Evolutionary conservation across 768 basidiomycete genomes (phyloP), one percentile per base, ranked within the genome.

Genomic region (Panellus pusillus): DNA sequence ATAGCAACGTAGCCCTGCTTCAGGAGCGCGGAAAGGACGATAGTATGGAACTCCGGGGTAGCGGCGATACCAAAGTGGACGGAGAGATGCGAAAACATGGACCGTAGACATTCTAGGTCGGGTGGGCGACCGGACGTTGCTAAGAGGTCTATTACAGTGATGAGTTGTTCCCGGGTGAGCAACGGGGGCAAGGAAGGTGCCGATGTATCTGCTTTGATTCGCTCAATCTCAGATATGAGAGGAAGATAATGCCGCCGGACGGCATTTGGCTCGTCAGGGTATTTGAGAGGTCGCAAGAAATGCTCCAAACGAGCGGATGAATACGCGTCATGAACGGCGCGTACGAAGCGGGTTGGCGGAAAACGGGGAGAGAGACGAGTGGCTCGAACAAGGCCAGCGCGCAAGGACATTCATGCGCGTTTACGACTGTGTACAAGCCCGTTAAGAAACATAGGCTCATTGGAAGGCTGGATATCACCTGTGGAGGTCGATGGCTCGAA

Each of bases 361-460:
- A 45, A 31, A 37, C 50, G 55, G 18, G 39, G 50, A 12, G 51
- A 65, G 50, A 61, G 61, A 60, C 60, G 65, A 54, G 68, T 61
- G 50, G 72, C 65, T 65, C 72, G 74, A 58, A 70, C 65, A 59
- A 79, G 65, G 65, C 68, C 62, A 64, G 71, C 74, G 63, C 75
- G 68, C 72, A 77, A 67, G 77, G 74, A 82, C 82, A 87, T 86
- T 83, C 85, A 87, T 83, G 72, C 81, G 75, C 40, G 50, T 38
- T 9, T 18, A 39, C 42, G 37, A 50, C 56, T 35, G 19, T 49
- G 15, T 14, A 28, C 17, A 11, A 48, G 39, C n/a, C n/a, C n/a
- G n/a, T n/a, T 31, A 32, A 18, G 8, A 20, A 2, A 9, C 11
- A 36, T 24, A 35, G 20, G 24, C 3, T 0, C 19, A 2, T n/a